Evolutionary conservation across 352 stramenopile genomes (phyloP).

Genomic region (Phytophthora agathidicida): DNA sequence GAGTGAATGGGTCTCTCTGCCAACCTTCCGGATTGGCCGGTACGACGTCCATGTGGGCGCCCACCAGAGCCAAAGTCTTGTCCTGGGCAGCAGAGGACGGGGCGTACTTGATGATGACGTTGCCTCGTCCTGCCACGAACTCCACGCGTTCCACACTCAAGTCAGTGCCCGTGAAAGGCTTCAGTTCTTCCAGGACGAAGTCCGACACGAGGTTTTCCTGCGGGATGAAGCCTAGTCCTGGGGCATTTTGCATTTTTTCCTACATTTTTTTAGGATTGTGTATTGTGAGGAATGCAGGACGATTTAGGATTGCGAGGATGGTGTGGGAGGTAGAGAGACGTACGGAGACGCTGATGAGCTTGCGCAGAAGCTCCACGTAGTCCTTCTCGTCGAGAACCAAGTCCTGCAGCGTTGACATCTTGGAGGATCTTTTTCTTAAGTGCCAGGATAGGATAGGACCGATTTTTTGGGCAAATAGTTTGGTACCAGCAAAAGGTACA

Average conservation of each 20-base stretch:
- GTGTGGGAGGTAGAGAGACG: not conserved
- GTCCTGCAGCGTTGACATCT: conserved; percentile 33
- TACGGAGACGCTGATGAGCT: conserved; percentile 73
- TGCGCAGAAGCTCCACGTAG: conserved; percentile 75
- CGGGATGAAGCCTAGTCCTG: conserved; percentile 52
- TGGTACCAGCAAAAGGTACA: too few species aligned
- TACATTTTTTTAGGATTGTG: conserved; percentile 11
- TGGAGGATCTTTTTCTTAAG: conserved; percentile 2
- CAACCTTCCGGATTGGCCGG: conserved; percentile 92
- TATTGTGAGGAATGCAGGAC: not conserved
- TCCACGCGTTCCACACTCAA: conserved; percentile 79
- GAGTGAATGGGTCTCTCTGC: conserved; percentile 88
- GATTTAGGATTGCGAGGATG: not conserved
- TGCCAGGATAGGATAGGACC: too few species aligned
- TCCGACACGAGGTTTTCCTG: conserved; percentile 84
- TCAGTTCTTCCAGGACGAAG: conserved; percentile 85
- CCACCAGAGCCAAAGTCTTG: conserved; percentile 89
- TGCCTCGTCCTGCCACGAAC: conserved; percentile 86
- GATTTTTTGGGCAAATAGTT: too few species aligned
- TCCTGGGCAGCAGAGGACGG: conserved; percentile 45
- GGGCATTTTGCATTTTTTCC: conserved; percentile 61
- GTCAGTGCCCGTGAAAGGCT: conserved; percentile 74
- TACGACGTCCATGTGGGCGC: conserved; percentile 93
- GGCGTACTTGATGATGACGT: conserved; percentile 92
- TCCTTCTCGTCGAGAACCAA: conserved; percentile 57